Evolutionary conservation across 2,329 filamentous ascomycete species (phyloP).

Genomic region (Fonsecaea pedrosoi): DNA sequence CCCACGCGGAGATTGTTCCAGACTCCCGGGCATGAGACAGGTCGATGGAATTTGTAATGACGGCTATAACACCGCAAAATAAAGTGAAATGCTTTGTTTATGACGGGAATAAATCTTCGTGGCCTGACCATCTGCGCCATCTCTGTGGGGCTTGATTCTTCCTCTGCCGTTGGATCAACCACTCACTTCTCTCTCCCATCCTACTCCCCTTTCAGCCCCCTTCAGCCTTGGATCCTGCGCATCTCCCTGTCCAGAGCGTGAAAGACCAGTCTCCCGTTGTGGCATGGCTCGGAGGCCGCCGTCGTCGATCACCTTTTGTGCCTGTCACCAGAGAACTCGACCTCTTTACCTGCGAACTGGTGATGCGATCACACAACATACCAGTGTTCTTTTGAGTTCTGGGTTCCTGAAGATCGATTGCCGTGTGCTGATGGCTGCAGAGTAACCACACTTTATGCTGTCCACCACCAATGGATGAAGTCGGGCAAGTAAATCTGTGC

Average conservation of each 20-base stretch:
- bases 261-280: background rate
- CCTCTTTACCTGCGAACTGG: constrained; percentile 9
- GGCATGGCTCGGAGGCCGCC: constrained; percentile 16
- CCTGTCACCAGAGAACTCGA: background rate
- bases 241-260: background rate
- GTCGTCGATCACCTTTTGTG: constrained; percentile 12
- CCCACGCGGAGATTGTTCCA: constrained; percentile 22
- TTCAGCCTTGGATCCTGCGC: background rate
- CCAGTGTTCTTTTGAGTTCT: constrained; percentile 11
- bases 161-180: constrained; percentile 3
- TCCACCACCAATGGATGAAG: constrained; percentile 11
- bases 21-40: constrained; percentile 32
- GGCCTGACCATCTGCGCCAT: constrained; percentile 13
- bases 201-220: background rate
- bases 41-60: constrained; percentile 28
- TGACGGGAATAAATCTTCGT: constrained; percentile 6
- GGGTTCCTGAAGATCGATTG: constrained; percentile 16
- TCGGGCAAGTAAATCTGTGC: constrained; percentile 7
- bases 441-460: background rate
- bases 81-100: background rate
- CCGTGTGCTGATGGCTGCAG: constrained; percentile 25
- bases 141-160: background rate
- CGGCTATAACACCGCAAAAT: background rate
- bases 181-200: constrained; percentile 5
- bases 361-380: constrained; percentile 29